Conservation (phyloP, 495 filamentous ascomycete genomes). For the Daldinia vernicosa region DNA sequence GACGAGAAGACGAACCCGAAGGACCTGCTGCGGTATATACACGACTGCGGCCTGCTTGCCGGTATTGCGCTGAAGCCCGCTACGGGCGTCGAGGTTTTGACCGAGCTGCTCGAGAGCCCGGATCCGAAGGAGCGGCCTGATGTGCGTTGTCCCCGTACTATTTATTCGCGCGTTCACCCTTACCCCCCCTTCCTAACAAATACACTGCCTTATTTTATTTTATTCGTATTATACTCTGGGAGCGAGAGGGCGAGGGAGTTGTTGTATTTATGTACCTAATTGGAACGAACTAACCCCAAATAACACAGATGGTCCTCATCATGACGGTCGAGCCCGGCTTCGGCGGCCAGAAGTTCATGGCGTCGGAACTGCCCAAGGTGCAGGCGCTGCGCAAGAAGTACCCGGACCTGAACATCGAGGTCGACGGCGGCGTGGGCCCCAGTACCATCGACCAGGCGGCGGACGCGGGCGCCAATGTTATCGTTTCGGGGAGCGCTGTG, state of each 20-base stretch:
- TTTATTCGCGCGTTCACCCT: too few relatives aligned
- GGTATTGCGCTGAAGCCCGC: slow-evolving; percentile 96
- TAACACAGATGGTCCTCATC: slow-evolving; percentile 87
- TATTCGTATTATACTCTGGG: too few relatives aligned
- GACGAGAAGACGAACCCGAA: slow-evolving; percentile 76
- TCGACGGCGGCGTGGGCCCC: slow-evolving; percentile 89
- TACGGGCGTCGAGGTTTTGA: slow-evolving; percentile 88
- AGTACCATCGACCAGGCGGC: slow-evolving; percentile 94
- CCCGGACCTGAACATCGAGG: slow-evolving; percentile 93
- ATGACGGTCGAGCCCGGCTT: slow-evolving; percentile 99
- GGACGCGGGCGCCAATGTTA: slow-evolving; percentile 96
- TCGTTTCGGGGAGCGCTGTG: slow-evolving; percentile 96
- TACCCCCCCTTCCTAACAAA: slow-evolving; percentile 5
- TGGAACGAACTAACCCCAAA: neutral
- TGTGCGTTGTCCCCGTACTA: slow-evolving; percentile 63
- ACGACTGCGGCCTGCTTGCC: slow-evolving; percentile 86
- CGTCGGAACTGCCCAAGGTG: slow-evolving; percentile 93
- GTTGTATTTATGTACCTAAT: too few relatives aligned
- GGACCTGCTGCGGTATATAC: slow-evolving; percentile 89
- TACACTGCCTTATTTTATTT: neutral
- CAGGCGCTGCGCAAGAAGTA: slow-evolving; percentile 81
- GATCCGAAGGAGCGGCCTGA: slow-evolving; percentile 83
- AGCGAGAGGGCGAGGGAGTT: neutral
- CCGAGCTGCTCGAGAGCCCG: slow-evolving; percentile 79
- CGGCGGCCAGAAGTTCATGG: slow-evolving; percentile 98